Evolutionary conservation across 192 early-diverging fungal species (phyloP).

Genomic region (Dispira parvispora): DNA sequence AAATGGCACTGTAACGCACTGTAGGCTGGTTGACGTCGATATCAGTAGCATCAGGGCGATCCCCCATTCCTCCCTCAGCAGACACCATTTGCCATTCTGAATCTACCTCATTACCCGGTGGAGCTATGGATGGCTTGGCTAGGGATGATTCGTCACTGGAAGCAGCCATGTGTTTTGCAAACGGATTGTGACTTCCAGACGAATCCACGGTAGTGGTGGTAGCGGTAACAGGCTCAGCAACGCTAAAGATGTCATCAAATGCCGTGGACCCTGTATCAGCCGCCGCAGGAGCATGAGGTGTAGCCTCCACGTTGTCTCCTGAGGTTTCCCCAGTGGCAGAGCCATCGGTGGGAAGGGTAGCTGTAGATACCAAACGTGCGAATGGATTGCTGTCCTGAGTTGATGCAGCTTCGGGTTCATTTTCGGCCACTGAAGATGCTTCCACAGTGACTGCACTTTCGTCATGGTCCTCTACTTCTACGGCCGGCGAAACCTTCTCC

Average conservation of each 20-base stretch:
- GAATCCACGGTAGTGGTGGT: not conserved
- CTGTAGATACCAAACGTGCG: not conserved
- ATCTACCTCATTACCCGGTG: not conserved
- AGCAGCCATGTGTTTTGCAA: not conserved
- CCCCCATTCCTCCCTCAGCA: not conserved
- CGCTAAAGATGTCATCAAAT: conserved; percentile 1
- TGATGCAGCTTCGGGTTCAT: not conserved
- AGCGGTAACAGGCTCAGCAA: not conserved
- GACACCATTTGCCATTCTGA: not conserved
- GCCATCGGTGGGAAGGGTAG: too few relatives aligned
- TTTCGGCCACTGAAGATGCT: too few relatives aligned
- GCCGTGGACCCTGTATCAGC: not conserved
- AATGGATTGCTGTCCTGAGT: not conserved
- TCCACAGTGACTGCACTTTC: too few relatives aligned
- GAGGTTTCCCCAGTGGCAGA: too few relatives aligned
- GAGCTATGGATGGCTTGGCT: not conserved
- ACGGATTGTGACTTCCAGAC: not conserved
- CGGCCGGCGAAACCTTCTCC: too few relatives aligned
- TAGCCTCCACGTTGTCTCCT: too few relatives aligned
- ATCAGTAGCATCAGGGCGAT: not conserved
- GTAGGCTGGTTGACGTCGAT: not conserved
- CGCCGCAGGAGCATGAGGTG: too few relatives aligned
- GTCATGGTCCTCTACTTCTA: too few relatives aligned
- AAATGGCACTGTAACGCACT: conserved; percentile 1
- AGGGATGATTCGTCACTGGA: not conserved